Conservation (phyloP, 2,329 filamentous ascomycete genomes). For the Colletotrichum australisinense region DNA sequence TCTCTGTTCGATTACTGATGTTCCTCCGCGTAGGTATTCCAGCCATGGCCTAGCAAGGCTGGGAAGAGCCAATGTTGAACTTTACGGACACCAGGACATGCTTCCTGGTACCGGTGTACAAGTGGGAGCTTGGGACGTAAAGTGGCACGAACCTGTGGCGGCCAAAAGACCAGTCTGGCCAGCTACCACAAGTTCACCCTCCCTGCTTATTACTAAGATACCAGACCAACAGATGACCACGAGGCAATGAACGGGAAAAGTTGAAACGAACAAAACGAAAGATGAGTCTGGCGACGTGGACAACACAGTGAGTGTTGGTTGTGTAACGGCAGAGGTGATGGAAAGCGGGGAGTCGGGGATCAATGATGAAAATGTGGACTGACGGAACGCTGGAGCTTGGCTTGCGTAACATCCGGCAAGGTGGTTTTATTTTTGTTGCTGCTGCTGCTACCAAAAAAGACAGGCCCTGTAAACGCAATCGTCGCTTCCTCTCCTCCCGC, state of each 20-base stretch:
- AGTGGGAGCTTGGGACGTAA: neutral
- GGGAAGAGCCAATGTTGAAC: neutral
- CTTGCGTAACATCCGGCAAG: slow-evolving; percentile 30
- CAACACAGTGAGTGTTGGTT: too few species aligned
- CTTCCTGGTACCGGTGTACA: neutral
- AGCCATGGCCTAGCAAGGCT: neutral
- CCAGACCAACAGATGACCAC: neutral
- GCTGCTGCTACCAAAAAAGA: neutral
- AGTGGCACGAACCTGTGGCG: neutral
- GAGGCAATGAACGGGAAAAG: neutral
- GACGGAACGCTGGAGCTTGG: slow-evolving; percentile 28
- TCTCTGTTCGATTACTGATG: neutral
- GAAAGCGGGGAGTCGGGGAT: slow-evolving; percentile 9
- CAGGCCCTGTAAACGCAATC: slow-evolving; percentile 13
- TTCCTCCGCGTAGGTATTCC: neutral
- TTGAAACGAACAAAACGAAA: neutral
- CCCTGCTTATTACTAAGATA: neutral
- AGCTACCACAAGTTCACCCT: neutral
- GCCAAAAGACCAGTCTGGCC: neutral
- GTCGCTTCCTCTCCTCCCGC: neutral
- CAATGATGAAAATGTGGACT: slow-evolving; percentile 14
- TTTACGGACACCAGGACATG: neutral
- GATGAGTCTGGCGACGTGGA: too few species aligned
- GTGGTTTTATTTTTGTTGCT: slow-evolving; percentile 14
- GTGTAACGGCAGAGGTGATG: neutral